Evolutionary conservation across 208 protist genomes (phyloP).

Genomic region (Tetramitus jugosus): DNA sequence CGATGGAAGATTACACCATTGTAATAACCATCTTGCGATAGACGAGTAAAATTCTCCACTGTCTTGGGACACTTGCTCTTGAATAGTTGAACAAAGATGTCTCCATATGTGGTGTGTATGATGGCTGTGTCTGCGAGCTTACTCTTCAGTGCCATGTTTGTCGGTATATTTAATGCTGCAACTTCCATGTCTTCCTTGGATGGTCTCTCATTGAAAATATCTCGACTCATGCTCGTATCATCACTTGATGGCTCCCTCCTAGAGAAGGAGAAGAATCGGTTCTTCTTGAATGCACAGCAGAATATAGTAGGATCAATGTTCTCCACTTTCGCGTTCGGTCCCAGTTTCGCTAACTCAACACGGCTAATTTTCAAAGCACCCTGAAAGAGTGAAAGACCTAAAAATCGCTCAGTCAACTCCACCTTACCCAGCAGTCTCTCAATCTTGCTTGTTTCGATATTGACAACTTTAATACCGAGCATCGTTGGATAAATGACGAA

Average conservation of each 20-base stretch:
- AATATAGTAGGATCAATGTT: constrained; percentile 65
- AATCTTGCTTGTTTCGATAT: constrained; percentile 50
- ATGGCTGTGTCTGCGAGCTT: constrained; percentile 40
- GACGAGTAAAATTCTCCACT: constrained; percentile 86
- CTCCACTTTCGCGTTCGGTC: not conserved
- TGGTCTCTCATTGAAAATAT: constrained; percentile 78
- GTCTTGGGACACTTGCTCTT: constrained; percentile 77
- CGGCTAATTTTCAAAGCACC: constrained; percentile 27
- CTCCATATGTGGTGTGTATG: constrained; percentile 69
- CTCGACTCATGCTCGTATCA: constrained; percentile 39
- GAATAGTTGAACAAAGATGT: constrained; percentile 77
- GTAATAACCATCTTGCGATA: constrained; percentile 75
- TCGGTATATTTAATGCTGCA: not conserved
- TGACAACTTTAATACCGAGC: constrained; percentile 71
- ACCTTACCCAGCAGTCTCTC: constrained; percentile 41
- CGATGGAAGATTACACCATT: constrained; percentile 85
- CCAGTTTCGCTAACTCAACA: constrained; percentile 18
- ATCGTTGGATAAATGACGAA: constrained; percentile 71
- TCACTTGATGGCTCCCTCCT: constrained; percentile 54
- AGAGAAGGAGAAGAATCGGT: constrained; percentile 69
- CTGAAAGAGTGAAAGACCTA: constrained; percentile 60
- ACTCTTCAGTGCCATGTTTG: not conserved
- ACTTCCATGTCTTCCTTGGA: constrained; percentile 50
- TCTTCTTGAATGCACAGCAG: constrained; percentile 52
- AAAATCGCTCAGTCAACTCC: constrained; percentile 64